A percentile compares a stretch with the other conserved stretches of the same genome.
Conservation (phyloP, 192 early-diverging fungal species). For the Chytriomyces sp. region DNA sequence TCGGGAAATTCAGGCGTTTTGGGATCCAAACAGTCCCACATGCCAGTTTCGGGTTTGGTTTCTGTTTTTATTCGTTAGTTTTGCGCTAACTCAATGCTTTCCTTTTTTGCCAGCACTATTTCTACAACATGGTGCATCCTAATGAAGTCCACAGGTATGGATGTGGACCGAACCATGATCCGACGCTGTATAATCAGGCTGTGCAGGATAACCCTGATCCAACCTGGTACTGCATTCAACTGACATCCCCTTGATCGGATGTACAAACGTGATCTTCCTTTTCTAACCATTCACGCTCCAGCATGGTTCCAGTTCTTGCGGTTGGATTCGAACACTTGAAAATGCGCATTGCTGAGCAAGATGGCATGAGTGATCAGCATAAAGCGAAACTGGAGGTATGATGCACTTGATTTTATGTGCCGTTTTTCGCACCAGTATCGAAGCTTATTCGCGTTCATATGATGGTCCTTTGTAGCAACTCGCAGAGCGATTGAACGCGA, state of each 20-base stretch:
- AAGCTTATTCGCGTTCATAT: neutral
- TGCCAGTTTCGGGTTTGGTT: constrained; percentile 77
- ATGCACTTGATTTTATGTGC: too few species aligned
- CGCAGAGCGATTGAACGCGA: constrained; percentile 57
- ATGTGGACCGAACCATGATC: constrained; percentile 72
- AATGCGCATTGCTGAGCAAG: constrained; percentile 81
- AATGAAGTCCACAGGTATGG: constrained; percentile 80
- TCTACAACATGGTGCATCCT: constrained; percentile 93
- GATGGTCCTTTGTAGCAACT: constrained; percentile 48
- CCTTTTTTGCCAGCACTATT: constrained; percentile 72
- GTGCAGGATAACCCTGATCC: constrained; percentile 86
- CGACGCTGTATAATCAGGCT: constrained; percentile 80
- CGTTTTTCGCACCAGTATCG: too few species aligned
- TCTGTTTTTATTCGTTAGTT: neutral
- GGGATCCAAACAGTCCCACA: constrained; percentile 76
- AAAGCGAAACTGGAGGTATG: constrained; percentile 70
- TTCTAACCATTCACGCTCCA: constrained; percentile 31
- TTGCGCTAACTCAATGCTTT: neutral
- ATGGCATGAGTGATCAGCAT: constrained; percentile 69
- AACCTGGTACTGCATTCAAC: constrained; percentile 60
- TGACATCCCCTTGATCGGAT: neutral
- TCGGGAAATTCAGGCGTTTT: constrained; percentile 70
- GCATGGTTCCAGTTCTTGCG: constrained; percentile 90
- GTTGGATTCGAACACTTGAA: constrained; percentile 90
- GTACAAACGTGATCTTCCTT: neutral